A percentile compares a stretch with the other conserved stretches of the same genome.
Evolutionary conservation across 2,329 filamentous ascomycete species (phyloP).

Genomic region (Chaetomium sp.): DNA sequence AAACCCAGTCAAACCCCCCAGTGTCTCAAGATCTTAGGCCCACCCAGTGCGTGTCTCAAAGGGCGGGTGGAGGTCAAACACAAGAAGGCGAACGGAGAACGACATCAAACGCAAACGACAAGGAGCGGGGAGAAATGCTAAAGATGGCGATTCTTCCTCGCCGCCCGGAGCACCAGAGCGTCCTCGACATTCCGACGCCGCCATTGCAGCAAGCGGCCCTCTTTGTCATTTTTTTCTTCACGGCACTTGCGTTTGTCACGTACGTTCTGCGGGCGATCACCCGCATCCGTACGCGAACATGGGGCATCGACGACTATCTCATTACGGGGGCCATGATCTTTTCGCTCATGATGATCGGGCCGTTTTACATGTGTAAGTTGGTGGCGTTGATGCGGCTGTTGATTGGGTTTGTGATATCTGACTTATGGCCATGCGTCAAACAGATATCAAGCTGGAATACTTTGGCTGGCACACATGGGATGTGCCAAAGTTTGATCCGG

Average conservation of each 20-base stretch:
- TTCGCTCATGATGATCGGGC: slow-evolving; percentile 19
- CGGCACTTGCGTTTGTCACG: slow-evolving; percentile 21
- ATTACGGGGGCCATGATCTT: slow-evolving; percentile 23
- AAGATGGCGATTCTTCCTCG: slow-evolving; percentile 9
- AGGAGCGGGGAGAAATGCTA: no score
- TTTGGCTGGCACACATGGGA: slow-evolving; percentile 20
- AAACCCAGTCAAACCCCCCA: no score
- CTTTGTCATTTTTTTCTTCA: slow-evolving; percentile 25
- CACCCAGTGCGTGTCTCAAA: no score
- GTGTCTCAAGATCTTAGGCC: no score
- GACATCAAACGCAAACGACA: no score
- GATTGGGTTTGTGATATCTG: background rate
- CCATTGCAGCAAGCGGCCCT: slow-evolving; percentile 15
- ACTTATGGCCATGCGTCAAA: background rate
- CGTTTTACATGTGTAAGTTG: slow-evolving; percentile 18
- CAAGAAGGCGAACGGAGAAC: no score
- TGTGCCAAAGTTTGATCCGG: slow-evolving; percentile 19
- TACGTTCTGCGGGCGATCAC: slow-evolving; percentile 18
- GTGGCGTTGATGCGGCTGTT: no score
- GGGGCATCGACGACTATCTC: slow-evolving; percentile 24
- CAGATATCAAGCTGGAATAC: slow-evolving; percentile 24
- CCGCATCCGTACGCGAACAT: slow-evolving; percentile 18
- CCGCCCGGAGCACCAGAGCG: slow-evolving; percentile 8
- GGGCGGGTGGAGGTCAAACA: no score
- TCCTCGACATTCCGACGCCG: slow-evolving; percentile 15